These are phyloP conservation scores for Amanita exitialis DNA, from an alignment of 768 basidiomycete species.

Conservation along the genomic window DNA sequence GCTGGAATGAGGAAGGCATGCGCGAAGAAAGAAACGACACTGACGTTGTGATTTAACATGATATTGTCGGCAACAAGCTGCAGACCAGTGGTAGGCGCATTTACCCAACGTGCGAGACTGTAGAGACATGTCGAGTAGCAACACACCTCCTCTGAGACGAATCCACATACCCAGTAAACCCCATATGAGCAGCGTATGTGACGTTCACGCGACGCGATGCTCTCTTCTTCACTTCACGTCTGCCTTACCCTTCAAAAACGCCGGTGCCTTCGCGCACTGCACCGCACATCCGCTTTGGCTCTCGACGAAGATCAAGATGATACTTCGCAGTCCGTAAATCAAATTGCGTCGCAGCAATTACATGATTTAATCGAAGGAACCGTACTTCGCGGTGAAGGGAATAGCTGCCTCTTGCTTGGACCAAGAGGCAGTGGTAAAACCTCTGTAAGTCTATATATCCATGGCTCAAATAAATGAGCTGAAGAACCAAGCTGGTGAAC, in stretches of 20 bases:
- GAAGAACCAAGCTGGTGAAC: constrained; percentile 38
- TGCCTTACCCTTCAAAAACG: constrained; percentile 2
- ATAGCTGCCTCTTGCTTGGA: constrained; percentile 84
- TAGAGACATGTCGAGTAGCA: constrained; percentile 6
- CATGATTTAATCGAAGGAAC: constrained; percentile 62
- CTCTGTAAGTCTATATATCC: constrained; percentile 31
- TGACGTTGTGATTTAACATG: constrained; percentile 53
- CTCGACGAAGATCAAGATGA: constrained; percentile 15
- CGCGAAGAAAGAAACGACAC: constrained; percentile 12
- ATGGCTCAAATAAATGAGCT: background rate
- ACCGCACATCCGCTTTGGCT: constrained; percentile 4
- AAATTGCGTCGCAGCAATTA: constrained; percentile 45
- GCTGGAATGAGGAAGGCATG: constrained; percentile 9
- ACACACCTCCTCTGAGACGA: background rate
- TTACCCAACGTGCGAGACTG: constrained; percentile 74
- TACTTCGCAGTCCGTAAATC: constrained; percentile 40
- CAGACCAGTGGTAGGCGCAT: constrained; percentile 67
- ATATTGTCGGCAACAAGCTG: constrained; percentile 65
- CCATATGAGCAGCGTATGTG: constrained; percentile 30
- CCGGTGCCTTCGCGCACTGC: constrained; percentile 10
- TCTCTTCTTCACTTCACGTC: background rate
- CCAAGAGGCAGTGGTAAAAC: constrained; percentile 85
- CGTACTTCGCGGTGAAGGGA: constrained; percentile 76
- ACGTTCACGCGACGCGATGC: constrained; percentile 17
- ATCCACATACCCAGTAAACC: constrained; percentile 46